Conservation (phyloP, 495 filamentous ascomycete species). For the Penicillium herquei region DNA sequence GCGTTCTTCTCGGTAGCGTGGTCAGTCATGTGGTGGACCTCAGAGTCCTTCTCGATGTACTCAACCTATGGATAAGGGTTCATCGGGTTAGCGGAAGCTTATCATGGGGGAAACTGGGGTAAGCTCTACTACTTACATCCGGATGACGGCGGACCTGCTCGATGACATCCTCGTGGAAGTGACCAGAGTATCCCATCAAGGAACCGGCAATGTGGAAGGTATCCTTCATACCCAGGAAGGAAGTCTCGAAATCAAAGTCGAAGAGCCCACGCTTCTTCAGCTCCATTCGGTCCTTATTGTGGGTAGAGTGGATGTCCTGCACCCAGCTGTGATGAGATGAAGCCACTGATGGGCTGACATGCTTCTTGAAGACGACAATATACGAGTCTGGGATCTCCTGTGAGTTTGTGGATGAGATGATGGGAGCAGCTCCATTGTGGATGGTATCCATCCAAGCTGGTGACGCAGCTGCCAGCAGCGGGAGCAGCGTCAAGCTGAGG, state of each 20-base stretch:
- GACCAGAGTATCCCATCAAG: slow-evolving; percentile 88
- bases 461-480: slow-evolving; percentile 67
- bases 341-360: slow-evolving; percentile 67
- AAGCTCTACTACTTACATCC: slow-evolving; percentile 70
- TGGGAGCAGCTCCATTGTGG: slow-evolving; percentile 81
- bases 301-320: slow-evolving; percentile 64
- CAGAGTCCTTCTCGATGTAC: slow-evolving; percentile 91
- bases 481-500: slow-evolving; percentile 61
- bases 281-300: slow-evolving; percentile 61
- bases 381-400: slow-evolving; percentile 86
- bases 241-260: slow-evolving; percentile 48
- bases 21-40: slow-evolving; percentile 72
- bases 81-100: slow-evolving; percentile 15
- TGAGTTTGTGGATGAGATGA: slow-evolving; percentile 76
- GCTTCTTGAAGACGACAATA: slow-evolving; percentile 98
- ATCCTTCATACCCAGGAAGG: slow-evolving; percentile 87
- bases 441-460: slow-evolving; percentile 72
- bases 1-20: slow-evolving; percentile 78
- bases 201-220: slow-evolving; percentile 86
- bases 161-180: slow-evolving; percentile 91
- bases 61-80: slow-evolving; percentile 64
- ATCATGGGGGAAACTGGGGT: slow-evolving; percentile 4
- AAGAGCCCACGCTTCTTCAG: slow-evolving; percentile 87
- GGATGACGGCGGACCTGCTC: slow-evolving; percentile 94
- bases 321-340: slow-evolving; percentile 87